Percentiles rank a stretch among this genome's conserved stretches.
phyloP scores from a whole-genome alignment of 2,329 filamentous ascomycete genomes.

The Hypoxylon sp. region DNA sequence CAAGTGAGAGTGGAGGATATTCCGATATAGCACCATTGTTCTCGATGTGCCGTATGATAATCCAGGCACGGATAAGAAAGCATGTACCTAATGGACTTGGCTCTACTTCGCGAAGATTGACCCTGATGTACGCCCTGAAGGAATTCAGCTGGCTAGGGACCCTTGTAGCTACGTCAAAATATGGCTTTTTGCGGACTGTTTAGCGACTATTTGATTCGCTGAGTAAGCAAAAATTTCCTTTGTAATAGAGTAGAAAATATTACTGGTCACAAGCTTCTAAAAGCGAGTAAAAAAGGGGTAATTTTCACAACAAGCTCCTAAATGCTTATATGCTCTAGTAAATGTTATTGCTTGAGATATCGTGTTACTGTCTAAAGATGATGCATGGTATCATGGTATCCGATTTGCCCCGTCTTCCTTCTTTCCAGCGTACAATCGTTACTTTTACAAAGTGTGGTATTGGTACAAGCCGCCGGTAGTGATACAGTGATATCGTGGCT shows the following conservation, averaged over 20 bases:
- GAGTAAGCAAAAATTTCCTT: neutral
- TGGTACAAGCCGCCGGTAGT: conserved; percentile 7
- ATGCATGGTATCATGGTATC: conserved; percentile 1
- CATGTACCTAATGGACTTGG: neutral
- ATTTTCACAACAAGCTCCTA: neutral
- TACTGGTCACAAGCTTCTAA: neutral
- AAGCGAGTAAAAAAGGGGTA: conserved; percentile 7
- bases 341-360: neutral
- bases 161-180: neutral
- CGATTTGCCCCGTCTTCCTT: neutral
- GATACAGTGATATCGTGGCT: neutral
- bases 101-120: neutral
- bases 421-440: conserved; percentile 11
- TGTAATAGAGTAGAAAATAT: neutral
- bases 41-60: neutral
- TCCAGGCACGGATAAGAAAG: neutral
- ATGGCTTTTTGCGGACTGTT: neutral
- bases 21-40: neutral
- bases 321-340: neutral
- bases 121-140: conserved; percentile 3
- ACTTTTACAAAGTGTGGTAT: conserved; percentile 1
- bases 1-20: neutral
- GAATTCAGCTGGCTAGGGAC: conserved; percentile 7
- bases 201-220: neutral
- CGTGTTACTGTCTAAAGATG: neutral